Conservation (phyloP, 2,329 filamentous ascomycete species). For the Fusarium metavorans region DNA sequence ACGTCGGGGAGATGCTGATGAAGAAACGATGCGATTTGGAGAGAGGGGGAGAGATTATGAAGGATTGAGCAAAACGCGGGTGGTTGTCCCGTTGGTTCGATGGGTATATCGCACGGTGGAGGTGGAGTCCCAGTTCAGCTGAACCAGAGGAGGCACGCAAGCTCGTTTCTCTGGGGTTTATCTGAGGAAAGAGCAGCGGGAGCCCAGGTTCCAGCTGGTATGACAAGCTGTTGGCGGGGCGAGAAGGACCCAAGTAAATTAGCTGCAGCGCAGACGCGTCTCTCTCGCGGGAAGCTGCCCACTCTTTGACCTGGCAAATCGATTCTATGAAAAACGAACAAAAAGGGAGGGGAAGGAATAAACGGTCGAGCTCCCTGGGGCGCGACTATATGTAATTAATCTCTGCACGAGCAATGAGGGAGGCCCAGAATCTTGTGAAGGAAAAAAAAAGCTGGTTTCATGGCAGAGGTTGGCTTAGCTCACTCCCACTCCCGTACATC, state of each 20-base stretch:
- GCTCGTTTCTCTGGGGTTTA: not conserved
- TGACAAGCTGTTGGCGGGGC: conserved; percentile 23
- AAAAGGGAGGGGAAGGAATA: not conserved
- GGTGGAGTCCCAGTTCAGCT: not conserved
- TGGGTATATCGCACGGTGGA: not conserved
- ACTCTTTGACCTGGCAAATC: conserved; percentile 3
- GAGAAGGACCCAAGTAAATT: conserved; percentile 38
- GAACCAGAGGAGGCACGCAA: not conserved
- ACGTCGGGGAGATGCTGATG: conserved; percentile 2
- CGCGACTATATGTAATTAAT: conserved; percentile 37
- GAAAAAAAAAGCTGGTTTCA: conserved; percentile 33
- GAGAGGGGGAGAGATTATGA: conserved; percentile 9
- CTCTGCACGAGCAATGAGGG: not conserved
- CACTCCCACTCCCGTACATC: not conserved
- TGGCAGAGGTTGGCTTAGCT: conserved; percentile 26
- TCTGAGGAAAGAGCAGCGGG: not conserved
- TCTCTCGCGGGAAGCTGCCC: conserved; percentile 10
- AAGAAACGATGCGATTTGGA: conserved; percentile 20
- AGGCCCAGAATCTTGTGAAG: not conserved
- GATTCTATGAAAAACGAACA: conserved; percentile 12
- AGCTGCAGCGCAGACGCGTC: conserved; percentile 33
- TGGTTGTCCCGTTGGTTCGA: conserved; percentile 9
- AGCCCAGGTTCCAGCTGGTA: not conserved
- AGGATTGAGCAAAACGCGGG: not conserved
- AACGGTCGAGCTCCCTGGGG: not conserved